Evolutionary conservation across 768 basidiomycete genomes (phyloP).

Genomic region (Russula ochroleuca): DNA sequence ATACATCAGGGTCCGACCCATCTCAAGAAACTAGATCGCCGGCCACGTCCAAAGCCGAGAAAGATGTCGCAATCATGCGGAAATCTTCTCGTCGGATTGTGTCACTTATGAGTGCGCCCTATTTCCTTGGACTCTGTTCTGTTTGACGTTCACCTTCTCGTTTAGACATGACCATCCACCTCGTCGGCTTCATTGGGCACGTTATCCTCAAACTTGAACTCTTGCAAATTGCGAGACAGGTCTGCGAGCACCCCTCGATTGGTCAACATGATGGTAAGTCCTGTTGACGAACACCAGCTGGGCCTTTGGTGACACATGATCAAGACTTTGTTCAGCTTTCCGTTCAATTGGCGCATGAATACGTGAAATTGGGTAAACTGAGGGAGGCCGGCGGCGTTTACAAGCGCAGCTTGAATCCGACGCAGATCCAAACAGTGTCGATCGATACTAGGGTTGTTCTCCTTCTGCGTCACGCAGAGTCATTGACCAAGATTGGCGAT

Average conservation of each 20-base stretch:
- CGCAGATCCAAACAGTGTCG: conserved; percentile 45
- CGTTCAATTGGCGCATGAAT: conserved; percentile 73
- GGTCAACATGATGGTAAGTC: conserved; percentile 46
- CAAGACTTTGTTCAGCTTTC: conserved; percentile 62
- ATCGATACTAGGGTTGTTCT: conserved; percentile 52
- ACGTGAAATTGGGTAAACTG: conserved; percentile 69
- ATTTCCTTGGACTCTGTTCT: neutral
- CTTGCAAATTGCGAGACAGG: conserved; percentile 20
- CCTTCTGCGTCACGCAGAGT: conserved; percentile 62
- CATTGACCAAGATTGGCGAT: conserved; percentile 57
- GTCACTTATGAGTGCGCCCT: conserved; percentile 17
- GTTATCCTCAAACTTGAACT: conserved; percentile 26
- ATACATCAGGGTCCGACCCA: conserved; percentile 4
- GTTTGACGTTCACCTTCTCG: neutral
- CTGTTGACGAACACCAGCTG: neutral
- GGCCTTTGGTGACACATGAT: conserved; percentile 2
- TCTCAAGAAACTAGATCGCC: neutral
- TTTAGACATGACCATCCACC: conserved; percentile 25
- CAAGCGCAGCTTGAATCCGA: conserved; percentile 46
- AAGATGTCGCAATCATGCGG: neutral
- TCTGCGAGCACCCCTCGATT: conserved; percentile 14
- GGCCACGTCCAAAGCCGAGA: neutral
- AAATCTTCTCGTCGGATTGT: conserved; percentile 17
- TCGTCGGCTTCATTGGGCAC: conserved; percentile 26
- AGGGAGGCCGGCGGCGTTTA: conserved; percentile 65